Evolutionary conservation across 2,329 filamentous ascomycete genomes (phyloP), one percentile per base, ranked within the genome.

Genomic region (Eutypa lata): DNA sequence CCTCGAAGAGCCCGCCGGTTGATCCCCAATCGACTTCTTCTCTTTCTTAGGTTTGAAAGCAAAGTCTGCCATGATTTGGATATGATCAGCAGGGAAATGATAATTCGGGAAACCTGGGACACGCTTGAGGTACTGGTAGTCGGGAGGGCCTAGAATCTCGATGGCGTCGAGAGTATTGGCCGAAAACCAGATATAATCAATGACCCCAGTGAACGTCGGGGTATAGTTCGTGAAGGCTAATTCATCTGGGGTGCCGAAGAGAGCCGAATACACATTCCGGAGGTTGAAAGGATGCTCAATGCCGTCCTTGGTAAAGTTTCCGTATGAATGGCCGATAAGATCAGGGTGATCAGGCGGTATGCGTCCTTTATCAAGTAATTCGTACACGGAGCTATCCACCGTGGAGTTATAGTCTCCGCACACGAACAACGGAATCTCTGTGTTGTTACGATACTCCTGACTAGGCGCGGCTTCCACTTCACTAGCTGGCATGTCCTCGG

Each of bases 111-210:
- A 96, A 0, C 91, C 91, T 3, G 92, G 91, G 24, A 97, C 90
- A 49, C 87, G 83, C 70, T 90, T 88, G 53, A 96, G 83, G 68
- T 96, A 94, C 26, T 90, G 83, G 58, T 86, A 83, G 68, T 97
- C 92, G 2, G 95, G 90, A 43, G 93, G 89, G 28, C 92, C 92
- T 3, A 97, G 84, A 50, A 97, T 73, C 50, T 88, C 88, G 18
- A 90, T 87, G 22, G 95, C 89, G 67, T 94, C 89, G 44, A 97
- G 78, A 21, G 88, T 86, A 71, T 94, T 96, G 53, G 91, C 93
- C 52, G 91, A 92, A 73, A 96, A 99, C 91, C 92, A 97, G 65
- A 99, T 91, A 72, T 97, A 97, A 70, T 99, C 94, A 61, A 99
- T 89, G 53, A 95, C 90, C 57, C 91, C 92, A 49, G 84, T 83